Conservation (phyloP, 495 filamentous ascomycete genomes). For the Daldinia grandis region DNA sequence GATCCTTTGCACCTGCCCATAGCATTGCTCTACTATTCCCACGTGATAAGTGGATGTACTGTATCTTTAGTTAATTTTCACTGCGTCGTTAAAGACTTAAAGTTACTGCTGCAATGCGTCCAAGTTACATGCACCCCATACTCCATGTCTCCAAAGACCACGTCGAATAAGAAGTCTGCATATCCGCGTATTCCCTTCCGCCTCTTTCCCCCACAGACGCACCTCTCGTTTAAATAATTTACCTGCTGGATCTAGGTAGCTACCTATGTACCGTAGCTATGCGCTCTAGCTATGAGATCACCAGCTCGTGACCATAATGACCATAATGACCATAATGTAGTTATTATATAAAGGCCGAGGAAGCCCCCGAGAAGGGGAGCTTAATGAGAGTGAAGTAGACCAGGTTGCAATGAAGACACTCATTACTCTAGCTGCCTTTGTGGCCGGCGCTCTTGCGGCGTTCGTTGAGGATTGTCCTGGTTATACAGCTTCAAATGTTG, state of each 20-base stretch:
- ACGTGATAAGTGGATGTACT: too few species aligned
- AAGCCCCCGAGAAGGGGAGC: neutral
- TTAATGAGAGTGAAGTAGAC: neutral
- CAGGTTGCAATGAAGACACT: conserved; percentile 23
- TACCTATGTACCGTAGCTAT: neutral
- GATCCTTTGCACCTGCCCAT: too few species aligned
- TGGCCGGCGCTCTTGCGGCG: conserved; percentile 6
- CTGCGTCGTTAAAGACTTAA: too few species aligned
- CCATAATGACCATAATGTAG: neutral
- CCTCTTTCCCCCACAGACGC: neutral
- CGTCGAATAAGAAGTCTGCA: neutral
- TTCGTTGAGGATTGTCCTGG: conserved; percentile 65
- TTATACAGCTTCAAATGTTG: conserved; percentile 73
- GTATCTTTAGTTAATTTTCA: too few species aligned
- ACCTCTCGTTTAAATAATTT: neutral
- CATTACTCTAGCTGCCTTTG: conserved; percentile 15
- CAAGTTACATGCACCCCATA: too few species aligned
- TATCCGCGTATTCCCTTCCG: neutral
- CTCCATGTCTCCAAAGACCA: too few species aligned
- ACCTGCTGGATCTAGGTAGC: neutral
- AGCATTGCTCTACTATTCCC: too few species aligned
- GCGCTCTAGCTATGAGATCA: neutral
- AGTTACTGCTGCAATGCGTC: too few species aligned
- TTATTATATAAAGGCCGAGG: neutral
- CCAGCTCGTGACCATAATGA: neutral